Evolutionary conservation across 805 yeast genomes (phyloP).

Genomic region (Metschnikowia similis): DNA sequence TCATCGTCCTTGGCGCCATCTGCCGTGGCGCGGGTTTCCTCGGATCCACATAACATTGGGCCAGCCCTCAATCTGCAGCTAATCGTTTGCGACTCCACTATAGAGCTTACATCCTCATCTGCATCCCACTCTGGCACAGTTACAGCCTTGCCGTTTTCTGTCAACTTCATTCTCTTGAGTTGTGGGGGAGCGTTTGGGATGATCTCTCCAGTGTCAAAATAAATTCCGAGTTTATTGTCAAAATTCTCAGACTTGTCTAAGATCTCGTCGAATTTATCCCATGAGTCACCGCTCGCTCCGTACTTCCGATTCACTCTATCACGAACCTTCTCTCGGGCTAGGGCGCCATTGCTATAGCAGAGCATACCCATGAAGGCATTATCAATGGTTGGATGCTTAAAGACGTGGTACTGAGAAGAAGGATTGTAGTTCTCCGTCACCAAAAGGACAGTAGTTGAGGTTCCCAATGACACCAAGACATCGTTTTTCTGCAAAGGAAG

Average conservation of each 20-base stretch:
- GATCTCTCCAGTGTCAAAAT: conserved; percentile 87
- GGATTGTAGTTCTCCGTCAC: conserved; percentile 77
- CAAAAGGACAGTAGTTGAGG: conserved; percentile 83
- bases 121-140: conserved; percentile 38
- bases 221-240: conserved; percentile 60
- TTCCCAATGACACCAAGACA: conserved; percentile 77
- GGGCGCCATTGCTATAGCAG: conserved; percentile 86
- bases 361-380: conserved; percentile 89
- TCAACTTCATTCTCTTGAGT: conserved; percentile 48
- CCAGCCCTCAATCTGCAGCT: conserved; percentile 78
- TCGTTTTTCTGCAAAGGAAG: conserved; percentile 75
- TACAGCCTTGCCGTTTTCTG: conserved; percentile 21
- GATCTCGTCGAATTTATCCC: conserved; percentile 60
- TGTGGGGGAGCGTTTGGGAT: conserved; percentile 77
- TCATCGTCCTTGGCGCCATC: background rate
- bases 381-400: conserved; percentile 78
- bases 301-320: conserved; percentile 53
- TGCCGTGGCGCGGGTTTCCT: conserved; percentile 3
- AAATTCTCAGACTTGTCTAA: conserved; percentile 36
- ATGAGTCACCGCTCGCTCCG: conserved; percentile 33
- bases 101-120: conserved; percentile 66
- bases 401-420: conserved; percentile 77
- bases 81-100: conserved; percentile 82
- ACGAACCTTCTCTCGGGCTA: conserved; percentile 76
- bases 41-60: conserved; percentile 55